These are phyloP conservation scores for Salix purpurea DNA, from an alignment of 345 rosid species.

Conservation along the genomic window DNA sequence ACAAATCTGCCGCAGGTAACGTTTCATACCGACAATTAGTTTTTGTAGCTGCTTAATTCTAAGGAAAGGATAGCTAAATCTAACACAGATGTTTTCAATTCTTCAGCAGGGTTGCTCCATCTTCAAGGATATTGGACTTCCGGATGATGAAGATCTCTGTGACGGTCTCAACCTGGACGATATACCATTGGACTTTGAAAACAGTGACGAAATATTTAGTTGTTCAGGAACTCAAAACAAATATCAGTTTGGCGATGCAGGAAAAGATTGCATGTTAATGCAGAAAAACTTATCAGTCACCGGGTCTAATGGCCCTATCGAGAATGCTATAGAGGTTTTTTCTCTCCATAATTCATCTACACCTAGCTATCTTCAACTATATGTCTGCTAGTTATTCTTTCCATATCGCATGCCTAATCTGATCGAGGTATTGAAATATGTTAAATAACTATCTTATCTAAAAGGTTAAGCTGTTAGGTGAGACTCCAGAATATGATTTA, in stretches of 20 bases:
- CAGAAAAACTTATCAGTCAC: conserved; percentile 43
- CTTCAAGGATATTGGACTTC: conserved; percentile 39
- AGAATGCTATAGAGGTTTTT: conserved; percentile 48
- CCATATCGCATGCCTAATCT: neutral
- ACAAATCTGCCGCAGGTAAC: conserved; percentile 36
- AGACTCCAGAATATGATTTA: too few species aligned
- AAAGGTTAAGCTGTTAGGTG: too few species aligned
- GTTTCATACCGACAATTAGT: neutral
- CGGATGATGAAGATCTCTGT: conserved; percentile 51
- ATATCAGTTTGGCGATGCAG: conserved; percentile 35
- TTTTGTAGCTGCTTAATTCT: neutral
- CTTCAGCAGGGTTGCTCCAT: conserved; percentile 31
- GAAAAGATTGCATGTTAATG: conserved; percentile 30
- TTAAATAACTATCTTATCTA: too few species aligned
- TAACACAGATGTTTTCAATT: neutral
- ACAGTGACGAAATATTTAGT: conserved; percentile 46
- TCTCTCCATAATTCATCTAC: neutral
- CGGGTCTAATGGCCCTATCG: conserved; percentile 39
- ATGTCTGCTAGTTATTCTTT: neutral
- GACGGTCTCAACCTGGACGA: conserved; percentile 49
- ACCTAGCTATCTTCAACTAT: neutral
- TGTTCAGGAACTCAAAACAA: conserved; percentile 32
- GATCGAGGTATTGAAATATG: neutral
- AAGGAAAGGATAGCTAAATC: neutral
- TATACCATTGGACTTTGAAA: conserved; percentile 44